A percentile compares a stretch with the other conserved stretches of the same genome.
These are phyloP conservation scores for Acer yangbiense DNA, from an alignment of 345 rosid species.

Conservation along the genomic window DNA sequence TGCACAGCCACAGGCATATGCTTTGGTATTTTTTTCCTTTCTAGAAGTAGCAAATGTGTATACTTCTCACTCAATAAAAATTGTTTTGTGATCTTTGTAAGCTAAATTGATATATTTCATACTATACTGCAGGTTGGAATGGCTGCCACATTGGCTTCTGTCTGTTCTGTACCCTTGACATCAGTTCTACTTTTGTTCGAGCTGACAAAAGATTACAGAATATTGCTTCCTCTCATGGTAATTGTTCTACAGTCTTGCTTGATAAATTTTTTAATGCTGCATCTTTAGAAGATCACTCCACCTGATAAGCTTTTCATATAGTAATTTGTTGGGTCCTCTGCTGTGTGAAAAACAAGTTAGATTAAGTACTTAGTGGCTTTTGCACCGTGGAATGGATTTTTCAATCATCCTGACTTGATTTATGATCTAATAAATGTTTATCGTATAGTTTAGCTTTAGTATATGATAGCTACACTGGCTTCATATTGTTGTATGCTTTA, in stretches of 20 bases:
- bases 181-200: conserved; percentile 90
- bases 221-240: conserved; percentile 98
- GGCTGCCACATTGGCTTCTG: conserved; percentile 98
- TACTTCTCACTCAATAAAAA: not conserved
- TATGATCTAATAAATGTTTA: conserved; percentile 1
- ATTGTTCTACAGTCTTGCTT: conserved; percentile 25
- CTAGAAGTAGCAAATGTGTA: not conserved
- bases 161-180: conserved; percentile 97
- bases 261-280: conserved; percentile 4
- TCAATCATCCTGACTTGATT: not conserved
- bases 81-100: conserved; percentile 4
- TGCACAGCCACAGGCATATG: conserved; percentile 99
- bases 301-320: conserved; percentile 4
- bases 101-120: conserved; percentile 20
- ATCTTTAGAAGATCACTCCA: not conserved
- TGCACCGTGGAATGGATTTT: conserved; percentile 10
- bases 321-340: not conserved
- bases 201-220: conserved; percentile 96
- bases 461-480: not conserved
- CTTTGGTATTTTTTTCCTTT: conserved; percentile 61
- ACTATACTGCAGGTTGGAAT: conserved; percentile 80
- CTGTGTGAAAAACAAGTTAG: conserved; percentile 1
- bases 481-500: conserved; percentile 1
- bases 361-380: not conserved
- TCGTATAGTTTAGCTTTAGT: conserved; percentile 3